These are phyloP conservation scores for Daldinia sp. DNA, from an alignment of 2,329 filamentous ascomycete genomes.

Conservation along the genomic window DNA sequence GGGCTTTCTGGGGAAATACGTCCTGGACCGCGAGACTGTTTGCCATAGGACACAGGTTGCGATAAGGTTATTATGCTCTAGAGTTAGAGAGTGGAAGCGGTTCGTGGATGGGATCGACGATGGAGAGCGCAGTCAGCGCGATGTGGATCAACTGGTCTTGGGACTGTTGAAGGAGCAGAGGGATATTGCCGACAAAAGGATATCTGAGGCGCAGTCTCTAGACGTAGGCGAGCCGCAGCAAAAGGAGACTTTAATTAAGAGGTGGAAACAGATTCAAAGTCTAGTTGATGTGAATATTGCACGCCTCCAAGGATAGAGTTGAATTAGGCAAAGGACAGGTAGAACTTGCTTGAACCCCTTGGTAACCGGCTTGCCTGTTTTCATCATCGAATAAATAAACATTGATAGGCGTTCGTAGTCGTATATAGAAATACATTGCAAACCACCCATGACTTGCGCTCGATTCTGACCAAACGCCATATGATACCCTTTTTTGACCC, in stretches of 20 bases:
- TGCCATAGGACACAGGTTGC: conserved; percentile 67
- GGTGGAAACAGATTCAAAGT: conserved; percentile 55
- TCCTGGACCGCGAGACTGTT: conserved; percentile 58
- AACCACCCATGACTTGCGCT: conserved; percentile 7
- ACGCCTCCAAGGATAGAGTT: conserved; percentile 39
- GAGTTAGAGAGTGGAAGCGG: conserved; percentile 52
- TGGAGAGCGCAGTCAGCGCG: conserved; percentile 52
- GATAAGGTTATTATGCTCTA: conserved; percentile 53
- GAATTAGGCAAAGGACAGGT: neutral
- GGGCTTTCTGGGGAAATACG: conserved; percentile 61
- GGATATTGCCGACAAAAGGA: conserved; percentile 43
- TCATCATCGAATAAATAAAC: neutral
- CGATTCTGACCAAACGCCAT: conserved; percentile 26
- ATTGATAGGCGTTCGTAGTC: conserved; percentile 20
- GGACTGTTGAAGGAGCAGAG: conserved; percentile 48
- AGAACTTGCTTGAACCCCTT: neutral
- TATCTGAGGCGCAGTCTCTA: conserved; percentile 44
- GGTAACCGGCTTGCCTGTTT: neutral
- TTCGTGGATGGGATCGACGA: conserved; percentile 58
- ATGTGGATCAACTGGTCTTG: conserved; percentile 48
- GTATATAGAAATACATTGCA: conserved; percentile 5
- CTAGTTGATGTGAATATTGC: conserved; percentile 51
- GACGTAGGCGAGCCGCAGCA: conserved; percentile 47
- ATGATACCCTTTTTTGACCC: neutral
- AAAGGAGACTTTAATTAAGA: conserved; percentile 48